These are phyloP conservation scores for Coemansia sp. DNA, from an alignment of 192 early-diverging fungal genomes.

Conservation along the genomic window DNA sequence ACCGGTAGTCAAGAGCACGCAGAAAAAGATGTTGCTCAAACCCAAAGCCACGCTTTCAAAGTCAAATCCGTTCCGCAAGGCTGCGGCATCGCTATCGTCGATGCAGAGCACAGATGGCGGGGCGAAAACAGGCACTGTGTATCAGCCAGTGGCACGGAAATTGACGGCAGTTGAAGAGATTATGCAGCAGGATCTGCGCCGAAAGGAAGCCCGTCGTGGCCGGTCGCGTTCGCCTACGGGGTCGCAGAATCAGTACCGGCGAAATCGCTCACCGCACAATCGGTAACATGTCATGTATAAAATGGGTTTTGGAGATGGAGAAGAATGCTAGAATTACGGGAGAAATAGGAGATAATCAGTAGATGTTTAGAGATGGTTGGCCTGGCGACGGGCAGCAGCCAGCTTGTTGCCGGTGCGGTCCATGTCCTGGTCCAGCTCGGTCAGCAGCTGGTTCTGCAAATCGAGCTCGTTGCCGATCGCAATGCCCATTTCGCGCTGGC, in stretches of 20 bases:
- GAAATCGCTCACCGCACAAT: conserved; percentile 4
- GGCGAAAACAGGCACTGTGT: not conserved
- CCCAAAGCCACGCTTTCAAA: conserved; percentile 17
- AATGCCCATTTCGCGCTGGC: conserved; percentile 85
- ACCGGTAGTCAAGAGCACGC: conserved; percentile 6
- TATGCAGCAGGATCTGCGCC: conserved; percentile 26
- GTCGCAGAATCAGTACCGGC: not conserved
- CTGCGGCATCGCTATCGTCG: conserved; percentile 10
- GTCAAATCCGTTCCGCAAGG: conserved; percentile 35
- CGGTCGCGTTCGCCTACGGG: conserved; percentile 30
- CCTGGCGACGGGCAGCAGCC: conserved; percentile 73
- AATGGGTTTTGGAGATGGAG: too few relatives aligned
- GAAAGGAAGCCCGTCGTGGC: conserved; percentile 18
- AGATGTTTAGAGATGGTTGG: conserved; percentile 66
- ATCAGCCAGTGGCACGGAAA: not conserved
- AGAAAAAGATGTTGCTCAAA: conserved; percentile 8
- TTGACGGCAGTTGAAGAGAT: conserved; percentile 20
- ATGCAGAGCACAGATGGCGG: not conserved
- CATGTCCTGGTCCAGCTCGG: conserved; percentile 80
- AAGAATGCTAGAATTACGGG: not conserved
- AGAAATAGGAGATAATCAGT: not conserved
- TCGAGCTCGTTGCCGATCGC: conserved; percentile 90
- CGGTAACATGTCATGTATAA: not conserved
- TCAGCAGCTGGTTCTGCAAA: conserved; percentile 83
- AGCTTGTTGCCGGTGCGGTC: conserved; percentile 74